Base-by-base conservation (phyloP, 2,329 filamentous ascomycete genomes). In the Stachybotrys chartarum region DNA sequence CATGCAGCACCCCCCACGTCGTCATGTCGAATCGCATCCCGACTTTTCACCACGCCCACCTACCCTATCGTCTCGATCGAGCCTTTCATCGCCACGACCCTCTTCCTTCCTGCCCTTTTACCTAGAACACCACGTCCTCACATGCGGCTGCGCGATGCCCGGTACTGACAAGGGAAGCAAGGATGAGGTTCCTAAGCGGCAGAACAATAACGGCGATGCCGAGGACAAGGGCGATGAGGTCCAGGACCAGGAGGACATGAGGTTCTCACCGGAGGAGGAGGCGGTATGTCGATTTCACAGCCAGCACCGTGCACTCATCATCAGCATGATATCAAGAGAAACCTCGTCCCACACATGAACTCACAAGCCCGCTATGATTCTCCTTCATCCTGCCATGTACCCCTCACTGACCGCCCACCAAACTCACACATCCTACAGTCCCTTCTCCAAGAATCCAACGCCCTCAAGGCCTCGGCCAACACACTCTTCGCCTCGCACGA, bases 391-490 rank as follows among this genome's bases (percentile, higher is more conserved):
- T 11, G 47, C 12, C 44, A 31, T 39, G 17, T 3, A 3, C 16
- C 31, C 12, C 35, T 31, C 14, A 30, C 46, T 46, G 30, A 32
- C 18, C 35, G 17, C 39, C 35, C 30, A 30, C 14, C 39, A 55
- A n/a, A 2, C 16, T 52, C 18, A 45, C 44, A 14, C 32, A 14
- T 42, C 30, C 30, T 48, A 44, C 58, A 90, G 86, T 73, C 77
- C 44, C 82, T 96, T 16, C 70, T 96, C 18, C 69, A 77, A 52
- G 84, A 93, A 70, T 90, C 90, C 4, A 86, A 88, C 63, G 68
- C 79, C 1, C 83, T 86, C 64, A 97, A 96, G 72, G 67, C 81
- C 2, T 78, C 85, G 55, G 93, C 91, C 14, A 97, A 97, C 67
- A 71, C 80, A 6, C 80, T 91, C n/a, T 97, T 97, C 72, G 77